Evolutionary conservation across 331 rosid genomes (phyloP), one percentile per base, ranked within the genome.

Genomic region (Telfairia occidentalis): DNA sequence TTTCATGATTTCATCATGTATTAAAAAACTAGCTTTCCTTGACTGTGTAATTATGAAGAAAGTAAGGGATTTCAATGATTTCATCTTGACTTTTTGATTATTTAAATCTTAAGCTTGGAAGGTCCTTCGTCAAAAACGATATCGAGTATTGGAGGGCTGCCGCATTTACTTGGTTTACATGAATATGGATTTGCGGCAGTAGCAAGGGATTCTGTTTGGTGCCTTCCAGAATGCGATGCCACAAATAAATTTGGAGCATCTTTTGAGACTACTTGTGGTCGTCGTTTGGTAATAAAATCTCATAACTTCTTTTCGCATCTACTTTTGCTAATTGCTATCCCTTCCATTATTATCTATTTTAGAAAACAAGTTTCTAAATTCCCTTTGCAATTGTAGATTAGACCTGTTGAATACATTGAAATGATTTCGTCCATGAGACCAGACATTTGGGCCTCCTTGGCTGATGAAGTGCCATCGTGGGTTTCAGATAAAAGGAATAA

Each of bases 381-480:
- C 46, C 1, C 52, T 67, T 38, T 74, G 42, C 78, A 78, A 57
- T 83, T 78, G 83, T 82, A 94, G 98, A 82, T 94, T 75, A 90
- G 84, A 85, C 96, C 97, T 40, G 90, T 77, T 49, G 96, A 87
- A 42, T 94, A 87, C 81, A 79, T 87, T 75, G 93, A 90, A 70
- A 80, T 91, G 89, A 88, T 94, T 75, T 85, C 89, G 59, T 81
- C 80, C 80, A 78, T 94, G 90, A 85, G 74, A 81, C 97, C 97
- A 11, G 82, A 91, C 57, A 67, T 90, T 67, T 94, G 98, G 98
- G 91, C 83, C n/a, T 64, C 92, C 83, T 85, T 95, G 92, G 92
- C 97, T 24, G 97, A 95, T 76, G 98, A 95, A 78, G 97, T 91
- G 37, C 96, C 98, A 55, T 84, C 92, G 32, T 91, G 97, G 97